Conservation (phyloP, 352 stramenopile genomes). For the Phytophthora megakarya region DNA sequence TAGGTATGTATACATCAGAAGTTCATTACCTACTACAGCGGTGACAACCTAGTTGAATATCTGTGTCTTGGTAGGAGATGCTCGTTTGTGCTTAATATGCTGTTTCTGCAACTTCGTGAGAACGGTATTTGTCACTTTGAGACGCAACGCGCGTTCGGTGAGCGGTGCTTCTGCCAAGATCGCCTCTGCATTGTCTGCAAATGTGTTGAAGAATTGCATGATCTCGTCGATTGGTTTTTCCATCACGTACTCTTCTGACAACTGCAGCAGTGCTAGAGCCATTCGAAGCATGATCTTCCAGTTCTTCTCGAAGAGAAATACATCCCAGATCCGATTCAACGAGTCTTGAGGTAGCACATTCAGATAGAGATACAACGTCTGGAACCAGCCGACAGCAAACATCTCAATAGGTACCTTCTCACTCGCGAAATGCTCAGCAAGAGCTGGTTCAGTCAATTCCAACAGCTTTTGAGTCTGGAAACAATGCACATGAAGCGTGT, state of each 20-base stretch:
- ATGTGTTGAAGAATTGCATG: conserved; percentile 90
- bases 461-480: conserved; percentile 81
- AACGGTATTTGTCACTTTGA: conserved; percentile 83
- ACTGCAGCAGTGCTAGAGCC: conserved; percentile 69
- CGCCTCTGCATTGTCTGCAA: conserved; percentile 56
- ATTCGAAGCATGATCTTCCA: conserved; percentile 86
- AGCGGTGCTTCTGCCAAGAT: conserved; percentile 60
- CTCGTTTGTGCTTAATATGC: conserved; percentile 57
- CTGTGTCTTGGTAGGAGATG: conserved; percentile 36
- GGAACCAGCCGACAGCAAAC: conserved; percentile 90
- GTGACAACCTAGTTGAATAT: conserved; percentile 4
- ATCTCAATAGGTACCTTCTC: conserved; percentile 87
- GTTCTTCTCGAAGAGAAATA: conserved; percentile 85
- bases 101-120: conserved; percentile 79
- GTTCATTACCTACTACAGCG: conserved; percentile 14
- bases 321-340: conserved; percentile 84
- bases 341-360: conserved; percentile 77
- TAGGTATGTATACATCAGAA: conserved; percentile 16
- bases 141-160: conserved; percentile 50
- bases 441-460: conserved; percentile 53
- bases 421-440: conserved; percentile 73
- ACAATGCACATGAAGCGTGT: conserved; percentile 76
- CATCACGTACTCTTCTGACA: conserved; percentile 67
- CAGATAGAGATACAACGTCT: conserved; percentile 88
- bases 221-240: conserved; percentile 79